Conservation (phyloP, 306 rosid species). For the Hippophae tibetana region DNA sequence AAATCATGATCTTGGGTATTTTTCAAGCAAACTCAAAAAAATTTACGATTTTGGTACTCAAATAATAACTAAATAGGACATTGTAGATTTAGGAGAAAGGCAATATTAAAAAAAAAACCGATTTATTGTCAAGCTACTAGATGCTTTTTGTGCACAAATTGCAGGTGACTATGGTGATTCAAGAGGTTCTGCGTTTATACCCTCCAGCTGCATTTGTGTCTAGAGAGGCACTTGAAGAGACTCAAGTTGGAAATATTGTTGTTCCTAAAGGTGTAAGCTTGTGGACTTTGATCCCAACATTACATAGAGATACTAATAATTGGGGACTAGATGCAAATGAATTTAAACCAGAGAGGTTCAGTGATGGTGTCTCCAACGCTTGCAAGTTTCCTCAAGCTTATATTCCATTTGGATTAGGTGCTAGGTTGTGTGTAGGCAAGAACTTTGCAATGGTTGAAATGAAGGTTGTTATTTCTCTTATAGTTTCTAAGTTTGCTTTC, state of each 20-base stretch:
- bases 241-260: slow-evolving; percentile 43
- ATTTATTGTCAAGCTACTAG: no score
- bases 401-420: slow-evolving; percentile 75
- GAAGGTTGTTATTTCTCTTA: slow-evolving; percentile 39
- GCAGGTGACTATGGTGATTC: slow-evolving; percentile 68
- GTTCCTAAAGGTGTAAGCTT: slow-evolving; percentile 66
- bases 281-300: slow-evolving; percentile 74
- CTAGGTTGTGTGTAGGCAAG: slow-evolving; percentile 68
- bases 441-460: slow-evolving; percentile 73
- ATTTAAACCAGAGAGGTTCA: slow-evolving; percentile 80
- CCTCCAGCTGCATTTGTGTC: slow-evolving; percentile 93
- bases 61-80: no score
- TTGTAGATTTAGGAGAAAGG: no score
- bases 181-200: slow-evolving; percentile 69
- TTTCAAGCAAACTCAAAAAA: no score
- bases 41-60: no score
- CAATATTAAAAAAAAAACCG: no score
- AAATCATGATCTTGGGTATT: no score
- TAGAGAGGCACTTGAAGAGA: slow-evolving; percentile 72
- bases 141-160: background rate
- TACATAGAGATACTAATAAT: slow-evolving; percentile 63
- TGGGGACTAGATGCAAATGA: slow-evolving; percentile 82
- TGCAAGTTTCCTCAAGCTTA: slow-evolving; percentile 65
- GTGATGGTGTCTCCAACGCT: slow-evolving; percentile 60
- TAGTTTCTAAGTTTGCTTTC: slow-evolving; percentile 47